These are phyloP conservation scores for Microdochium paspali DNA, from an alignment of 2,329 filamentous ascomycete species.

Conservation along the genomic window DNA sequence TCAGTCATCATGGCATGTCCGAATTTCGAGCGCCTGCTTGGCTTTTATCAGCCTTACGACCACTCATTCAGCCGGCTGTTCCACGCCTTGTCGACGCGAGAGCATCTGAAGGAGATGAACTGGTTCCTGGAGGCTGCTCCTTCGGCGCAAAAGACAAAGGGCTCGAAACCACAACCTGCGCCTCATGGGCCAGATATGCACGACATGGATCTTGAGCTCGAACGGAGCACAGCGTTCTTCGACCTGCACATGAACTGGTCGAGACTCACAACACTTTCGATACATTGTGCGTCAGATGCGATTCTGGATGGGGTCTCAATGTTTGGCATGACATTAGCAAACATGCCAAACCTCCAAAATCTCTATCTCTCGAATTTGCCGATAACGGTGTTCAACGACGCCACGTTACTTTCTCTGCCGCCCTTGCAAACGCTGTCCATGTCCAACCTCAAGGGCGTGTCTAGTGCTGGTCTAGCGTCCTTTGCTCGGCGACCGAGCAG, in stretches of 20 bases:
- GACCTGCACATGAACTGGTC: slow-evolving; percentile 45
- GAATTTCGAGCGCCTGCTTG: slow-evolving; percentile 49
- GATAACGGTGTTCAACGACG: slow-evolving; percentile 45
- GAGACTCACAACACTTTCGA: slow-evolving; percentile 43
- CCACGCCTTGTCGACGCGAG: slow-evolving; percentile 49
- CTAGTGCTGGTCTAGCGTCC: slow-evolving; percentile 43
- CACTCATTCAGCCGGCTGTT: slow-evolving; percentile 47
- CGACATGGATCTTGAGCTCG: slow-evolving; percentile 24
- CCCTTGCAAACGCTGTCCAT: slow-evolving; percentile 45
- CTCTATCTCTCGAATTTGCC: slow-evolving; percentile 52
- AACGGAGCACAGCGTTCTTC: slow-evolving; percentile 35
- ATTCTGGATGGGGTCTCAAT: slow-evolving; percentile 42
- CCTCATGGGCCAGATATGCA: slow-evolving; percentile 12
- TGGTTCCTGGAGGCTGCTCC: slow-evolving; percentile 42
- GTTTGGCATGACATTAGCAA: slow-evolving; percentile 37
- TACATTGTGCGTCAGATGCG: slow-evolving; percentile 49
- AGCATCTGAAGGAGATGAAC: slow-evolving; percentile 45
- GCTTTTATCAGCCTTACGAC: slow-evolving; percentile 43
- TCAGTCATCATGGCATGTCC: slow-evolving; percentile 56
- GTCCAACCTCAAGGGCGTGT: slow-evolving; percentile 45
- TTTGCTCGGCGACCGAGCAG: slow-evolving; percentile 43
- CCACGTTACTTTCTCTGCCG: slow-evolving; percentile 44
- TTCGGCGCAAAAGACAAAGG: slow-evolving; percentile 1
- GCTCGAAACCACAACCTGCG: slow-evolving; percentile 15
- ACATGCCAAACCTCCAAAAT: slow-evolving; percentile 44